A percentile compares a stretch with the other conserved stretches of the same genome.
Conservation (phyloP, 768 basidiomycete species). For the Russula emetica region DNA sequence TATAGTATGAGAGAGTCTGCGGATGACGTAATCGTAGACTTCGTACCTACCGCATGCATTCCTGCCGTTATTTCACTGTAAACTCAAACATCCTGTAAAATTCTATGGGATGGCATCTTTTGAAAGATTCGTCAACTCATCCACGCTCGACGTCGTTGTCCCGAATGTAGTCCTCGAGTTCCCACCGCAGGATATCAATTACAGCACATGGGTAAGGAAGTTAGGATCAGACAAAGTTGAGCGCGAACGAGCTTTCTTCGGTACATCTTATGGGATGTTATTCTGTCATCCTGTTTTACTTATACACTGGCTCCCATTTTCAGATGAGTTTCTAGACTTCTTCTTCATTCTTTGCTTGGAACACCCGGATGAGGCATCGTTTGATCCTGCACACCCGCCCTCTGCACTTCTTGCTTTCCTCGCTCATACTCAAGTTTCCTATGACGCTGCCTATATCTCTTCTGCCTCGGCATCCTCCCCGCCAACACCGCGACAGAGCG, state of each 20-base stretch:
- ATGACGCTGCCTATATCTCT: conserved; percentile 79
- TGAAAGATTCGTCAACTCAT: conserved; percentile 59
- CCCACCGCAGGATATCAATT: conserved; percentile 41
- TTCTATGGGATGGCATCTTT: conserved; percentile 40
- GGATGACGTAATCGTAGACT: conserved; percentile 7
- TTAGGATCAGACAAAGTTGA: conserved; percentile 45
- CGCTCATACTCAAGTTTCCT: conserved; percentile 66
- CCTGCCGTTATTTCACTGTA: too few relatives aligned
- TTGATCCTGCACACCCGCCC: conserved; percentile 33
- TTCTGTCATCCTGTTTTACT: conserved; percentile 24
- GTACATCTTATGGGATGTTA: conserved; percentile 38
- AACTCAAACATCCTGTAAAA: too few relatives aligned
- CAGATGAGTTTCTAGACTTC: conserved; percentile 33
- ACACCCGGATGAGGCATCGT: conserved; percentile 36
- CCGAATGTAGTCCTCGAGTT: conserved; percentile 62
- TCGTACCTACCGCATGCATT: too few relatives aligned
- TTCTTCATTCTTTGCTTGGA: conserved; percentile 29
- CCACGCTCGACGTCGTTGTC: conserved; percentile 56
- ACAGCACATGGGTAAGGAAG: conserved; percentile 54
- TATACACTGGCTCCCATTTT: conserved; percentile 36
- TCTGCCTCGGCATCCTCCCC: conserved; percentile 36
- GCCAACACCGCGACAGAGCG: conserved; percentile 36
- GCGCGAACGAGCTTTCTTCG: conserved; percentile 69
- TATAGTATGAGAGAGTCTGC: neutral
- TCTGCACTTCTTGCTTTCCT: conserved; percentile 53